Base-by-base conservation (phyloP, 371 early-diverging fungal genomes). In the Caulochytrium protostelioides region DNA sequence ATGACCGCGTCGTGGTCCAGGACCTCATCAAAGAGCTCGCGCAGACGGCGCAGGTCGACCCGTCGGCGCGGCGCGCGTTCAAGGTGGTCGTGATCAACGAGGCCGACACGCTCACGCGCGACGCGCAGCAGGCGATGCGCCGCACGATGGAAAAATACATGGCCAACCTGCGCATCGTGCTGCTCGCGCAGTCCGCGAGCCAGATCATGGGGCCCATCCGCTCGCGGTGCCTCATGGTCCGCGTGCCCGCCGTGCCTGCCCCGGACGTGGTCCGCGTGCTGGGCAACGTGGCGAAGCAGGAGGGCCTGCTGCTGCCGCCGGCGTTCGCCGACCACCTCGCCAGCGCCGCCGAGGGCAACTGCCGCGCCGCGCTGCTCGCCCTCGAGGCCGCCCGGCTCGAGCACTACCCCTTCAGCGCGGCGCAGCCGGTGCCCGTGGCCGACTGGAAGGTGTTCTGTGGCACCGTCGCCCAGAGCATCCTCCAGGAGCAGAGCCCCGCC, bases 101-200 rank as follows among this genome's bases (percentile, higher is more conserved):
- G 50, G 99, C 98, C 1, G 97, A 99, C 46, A 50, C 66, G 33
- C 63, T 99, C 34, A 71, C 78, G 9, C 63, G 75, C 38, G 90
- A 92, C 39, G 99, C 99, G 6, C 99, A 99, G 62, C 83, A 90
- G 23, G 99, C 89, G 12, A 71, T 99, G 34, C 74, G 99, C 42
- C 68, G 99, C 19, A 98, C 99, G 2, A 97, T 99, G 90, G 99
- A 99, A 60, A 86, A 87, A 55, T 98, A 98, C 57, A 86, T 82
- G 56, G 42, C 53, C 15, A 89, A 83, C 47, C 65, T 98, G 44
- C 77, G 98, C 19, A 59, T 99, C 16, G 83, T 98, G 42, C 48
- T 99, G 37, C 83, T 95, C 55, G 79, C 83, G 47, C 82, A 78
- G 35, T 74, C 79, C 28, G 72, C 90, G 0, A 77, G 79, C 35